Percentiles rank a stretch among this genome's conserved stretches.
phyloP scores from a whole-genome alignment of 306 rosid genomes.

The Fragaria iinumae region DNA sequence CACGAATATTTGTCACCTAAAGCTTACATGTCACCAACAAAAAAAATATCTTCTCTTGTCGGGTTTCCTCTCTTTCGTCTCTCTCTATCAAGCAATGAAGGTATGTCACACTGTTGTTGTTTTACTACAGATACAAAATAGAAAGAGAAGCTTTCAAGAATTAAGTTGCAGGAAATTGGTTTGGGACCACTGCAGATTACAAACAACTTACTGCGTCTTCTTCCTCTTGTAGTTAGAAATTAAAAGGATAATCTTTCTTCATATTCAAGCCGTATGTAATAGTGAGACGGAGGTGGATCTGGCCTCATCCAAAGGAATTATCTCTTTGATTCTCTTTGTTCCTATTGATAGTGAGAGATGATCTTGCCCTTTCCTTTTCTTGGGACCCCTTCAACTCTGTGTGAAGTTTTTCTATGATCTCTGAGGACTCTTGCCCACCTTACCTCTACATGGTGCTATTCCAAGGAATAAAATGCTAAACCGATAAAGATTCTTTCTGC shows the following conservation, averaged over 20 bases:
- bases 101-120: neutral
- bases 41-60: neutral
- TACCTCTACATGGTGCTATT: constrained; percentile 38
- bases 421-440: constrained; percentile 21
- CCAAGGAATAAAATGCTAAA: neutral
- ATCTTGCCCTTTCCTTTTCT: constrained; percentile 51
- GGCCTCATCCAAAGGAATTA: constrained; percentile 47
- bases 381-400: constrained; percentile 40
- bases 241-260: constrained; percentile 37
- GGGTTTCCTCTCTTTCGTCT: neutral
- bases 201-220: constrained; percentile 19
- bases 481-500: constrained; percentile 29
- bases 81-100: neutral
- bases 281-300: constrained; percentile 44
- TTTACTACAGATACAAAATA: neutral
- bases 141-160: constrained; percentile 29
- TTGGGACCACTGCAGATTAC: constrained; percentile 50
- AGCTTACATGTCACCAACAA: neutral
- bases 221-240: constrained; percentile 26
- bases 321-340: constrained; percentile 68
- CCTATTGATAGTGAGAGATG: constrained; percentile 48
- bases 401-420: constrained; percentile 20
- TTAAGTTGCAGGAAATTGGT: constrained; percentile 27
- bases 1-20: neutral
- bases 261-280: constrained; percentile 38